Conservation (phyloP, 371 early-diverging fungal genomes). For the Rhizoclosmatium hyalinum region DNA sequence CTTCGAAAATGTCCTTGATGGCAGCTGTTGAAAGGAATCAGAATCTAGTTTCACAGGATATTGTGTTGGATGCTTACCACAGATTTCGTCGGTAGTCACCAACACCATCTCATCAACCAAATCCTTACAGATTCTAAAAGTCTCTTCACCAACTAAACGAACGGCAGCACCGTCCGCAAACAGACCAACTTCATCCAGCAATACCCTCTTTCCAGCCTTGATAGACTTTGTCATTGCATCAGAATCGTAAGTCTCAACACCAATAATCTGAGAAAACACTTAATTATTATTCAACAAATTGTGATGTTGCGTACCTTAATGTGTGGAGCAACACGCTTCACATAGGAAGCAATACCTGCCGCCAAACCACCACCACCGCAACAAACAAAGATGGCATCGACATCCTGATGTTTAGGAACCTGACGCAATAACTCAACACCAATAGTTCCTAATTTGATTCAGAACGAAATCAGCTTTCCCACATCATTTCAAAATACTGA, state of each 20-base stretch:
- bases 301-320: constrained; percentile 49
- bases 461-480: not conserved
- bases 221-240: constrained; percentile 88
- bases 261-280: constrained; percentile 59
- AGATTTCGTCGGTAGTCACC: constrained; percentile 93
- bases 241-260: constrained; percentile 91
- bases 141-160: constrained; percentile 86
- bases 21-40: constrained; percentile 65
- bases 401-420: constrained; percentile 48
- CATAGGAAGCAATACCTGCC: constrained; percentile 88
- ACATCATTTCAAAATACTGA: not conserved
- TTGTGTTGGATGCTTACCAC: constrained; percentile 46
- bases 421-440: constrained; percentile 93
- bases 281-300: not conserved
- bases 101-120: constrained; percentile 78
- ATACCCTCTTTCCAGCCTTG: constrained; percentile 63
- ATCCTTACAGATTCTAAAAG: constrained; percentile 74
- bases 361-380: constrained; percentile 97
- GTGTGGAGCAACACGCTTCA: constrained; percentile 85
- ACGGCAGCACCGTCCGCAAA: constrained; percentile 98
- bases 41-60: not conserved
- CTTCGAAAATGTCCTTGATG: constrained; percentile 97
- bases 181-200: constrained; percentile 83
- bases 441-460: constrained; percentile 68
- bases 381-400: constrained; percentile 86